Evolutionary conservation across 192 early-diverging fungal genomes (phyloP), one percentile per base, ranked within the genome.

Genomic region (Oehlia diaphana): DNA sequence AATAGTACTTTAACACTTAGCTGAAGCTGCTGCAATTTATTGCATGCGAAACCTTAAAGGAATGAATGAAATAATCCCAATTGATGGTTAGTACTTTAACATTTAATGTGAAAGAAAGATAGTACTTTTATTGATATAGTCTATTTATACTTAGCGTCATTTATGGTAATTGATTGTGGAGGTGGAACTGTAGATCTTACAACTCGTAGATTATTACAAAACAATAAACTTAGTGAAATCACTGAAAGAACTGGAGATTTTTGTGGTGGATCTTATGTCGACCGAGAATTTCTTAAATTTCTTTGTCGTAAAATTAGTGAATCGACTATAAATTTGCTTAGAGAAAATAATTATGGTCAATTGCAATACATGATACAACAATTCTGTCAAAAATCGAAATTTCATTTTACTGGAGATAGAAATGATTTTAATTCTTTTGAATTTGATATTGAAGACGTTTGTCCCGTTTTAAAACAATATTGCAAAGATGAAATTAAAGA

Each of bases 191-290:
- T 85, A 7, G 82, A 83, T 77, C 42, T 83, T 63, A 83, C 26
- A 31, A 74, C 21, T 7, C 26, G 19, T 50, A 50, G 39, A 74
- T 9, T 74, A 12, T 14, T 16, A 8, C 0, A 7, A 16, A 4
- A 61, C 7, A 8, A 35, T 0, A 72, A 80, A 23, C 67, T 87
- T 7, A 83, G 83, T 47, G 88, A 89, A 74, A 76, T 86, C 31
- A 87, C 87, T 28, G 82, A 84, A 61, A 83, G 87, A 9, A 80
- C 79, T 14, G 85, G 87, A 26, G 82, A 80, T 28, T 84, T 80
- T 21, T 89, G 86, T 21, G 88, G 88, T 1, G 81, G 80, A 6
- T 75, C 83, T 69, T 87, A 88, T 80, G 62, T 89, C 7, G 88
- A 89, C 75, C 53, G 83, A 49, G 53, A 74, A 62, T 74, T 74